Conservation (phyloP, 495 filamentous ascomycete genomes). For the Chaetomium tenue region DNA sequence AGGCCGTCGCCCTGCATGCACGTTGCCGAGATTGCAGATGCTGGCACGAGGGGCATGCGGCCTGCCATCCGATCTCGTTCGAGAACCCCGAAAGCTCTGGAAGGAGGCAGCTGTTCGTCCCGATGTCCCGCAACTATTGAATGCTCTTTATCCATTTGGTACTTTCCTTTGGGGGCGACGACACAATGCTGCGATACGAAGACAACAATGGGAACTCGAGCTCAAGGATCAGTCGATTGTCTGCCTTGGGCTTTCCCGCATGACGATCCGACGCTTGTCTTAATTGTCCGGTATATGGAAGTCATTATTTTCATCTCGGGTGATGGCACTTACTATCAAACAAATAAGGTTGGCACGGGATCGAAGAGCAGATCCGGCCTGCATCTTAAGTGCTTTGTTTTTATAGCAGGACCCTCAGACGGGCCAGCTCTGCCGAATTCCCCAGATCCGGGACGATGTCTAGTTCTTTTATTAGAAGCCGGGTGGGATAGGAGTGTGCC, state of each 20-base stretch:
- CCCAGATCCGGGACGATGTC: constrained; percentile 27
- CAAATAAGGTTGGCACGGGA: constrained; percentile 27
- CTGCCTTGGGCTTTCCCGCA: constrained; percentile 5
- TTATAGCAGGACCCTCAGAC: constrained; percentile 10
- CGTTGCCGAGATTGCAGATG: constrained; percentile 23
- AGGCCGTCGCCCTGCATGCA: constrained; percentile 18
- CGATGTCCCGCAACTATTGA: constrained; percentile 1
- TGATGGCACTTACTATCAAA: not conserved
- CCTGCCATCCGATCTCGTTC: constrained; percentile 1
- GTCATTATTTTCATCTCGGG: constrained; percentile 14
- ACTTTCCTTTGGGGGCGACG: not conserved
- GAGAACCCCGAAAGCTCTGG: not conserved
- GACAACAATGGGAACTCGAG: not conserved
- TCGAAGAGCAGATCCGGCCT: constrained; percentile 29
- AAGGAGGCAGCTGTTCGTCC: not conserved
- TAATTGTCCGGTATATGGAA: constrained; percentile 13
- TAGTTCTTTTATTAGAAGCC: constrained; percentile 36
- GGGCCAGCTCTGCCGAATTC: constrained; percentile 27
- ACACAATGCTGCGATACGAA: constrained; percentile 1
- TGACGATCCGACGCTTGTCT: constrained; percentile 16
- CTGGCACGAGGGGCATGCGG: constrained; percentile 13
- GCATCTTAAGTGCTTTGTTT: constrained; percentile 15
- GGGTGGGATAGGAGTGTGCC: constrained; percentile 21
- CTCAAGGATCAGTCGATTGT: not conserved
- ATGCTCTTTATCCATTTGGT: not conserved